Evolutionary conservation across 352 stramenopile genomes (phyloP), one percentile per base, ranked within the genome.

Genomic region (Globisporangium okanoganense): DNA sequence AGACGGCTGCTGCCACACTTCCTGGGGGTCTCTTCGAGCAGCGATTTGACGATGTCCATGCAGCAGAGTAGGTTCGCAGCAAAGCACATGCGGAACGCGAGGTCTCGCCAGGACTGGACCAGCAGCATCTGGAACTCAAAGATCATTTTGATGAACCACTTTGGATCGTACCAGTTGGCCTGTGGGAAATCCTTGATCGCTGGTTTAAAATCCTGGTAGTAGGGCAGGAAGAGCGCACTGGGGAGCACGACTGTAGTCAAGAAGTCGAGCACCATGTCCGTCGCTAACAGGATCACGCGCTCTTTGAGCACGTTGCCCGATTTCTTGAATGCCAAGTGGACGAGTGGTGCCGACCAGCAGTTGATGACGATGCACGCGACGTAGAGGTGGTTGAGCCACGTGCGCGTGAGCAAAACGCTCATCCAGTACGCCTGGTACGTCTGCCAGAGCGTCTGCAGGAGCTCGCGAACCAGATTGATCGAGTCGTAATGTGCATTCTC

Each of bases 21-120:
- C 10, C 29, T n/a, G 6, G 41, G 53, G 5, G 55, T 14, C 10
- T 61, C 55, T 25, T 56, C 57, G 1, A 73, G 9, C 1, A 80
- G 36, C n/a, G 44, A 56, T 29, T 81, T 81, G 58, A 78, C 59
- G 18, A 70, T 67, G 20, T 69, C 66, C 51, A 77, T 66, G 14
- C 66, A 75, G 18, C 13, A 56, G 1, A 85, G 35, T 51, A 78
- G 57, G 24, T 71, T 70, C 2, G 72, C n/a, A 1, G 66, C 68
- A 20, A 85, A 85, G 0, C 79, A 35, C 3, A 82, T 25, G 4
- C 69, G 64, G 52, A 67, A 73, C 14, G 50, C 44, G 0, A 78
- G 58, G 36, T 80, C 72, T 6, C 56, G 16, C 62, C 65, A 80
- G 7, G 74, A 82, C 0, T 49, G 27, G 2, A 86, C 62, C 18